Conservation (phyloP, 805 yeast species). For the Ogataea nakhonphanomensis region DNA sequence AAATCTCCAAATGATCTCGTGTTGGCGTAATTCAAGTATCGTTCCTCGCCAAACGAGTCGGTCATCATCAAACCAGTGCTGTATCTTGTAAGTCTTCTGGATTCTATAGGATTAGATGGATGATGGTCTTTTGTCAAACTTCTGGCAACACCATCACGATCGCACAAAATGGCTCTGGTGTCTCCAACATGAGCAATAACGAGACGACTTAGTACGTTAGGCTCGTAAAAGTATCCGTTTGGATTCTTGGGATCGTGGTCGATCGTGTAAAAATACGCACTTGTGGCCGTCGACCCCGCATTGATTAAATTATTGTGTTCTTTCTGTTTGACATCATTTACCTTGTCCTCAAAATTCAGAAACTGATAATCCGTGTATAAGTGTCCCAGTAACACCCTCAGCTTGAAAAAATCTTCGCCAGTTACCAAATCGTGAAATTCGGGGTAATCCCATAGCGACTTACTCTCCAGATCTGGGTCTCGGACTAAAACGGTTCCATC, state of each 20-base stretch:
- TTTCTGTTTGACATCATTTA: conserved; percentile 13
- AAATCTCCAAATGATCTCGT: conserved; percentile 93
- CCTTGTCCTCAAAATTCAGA: conserved; percentile 33
- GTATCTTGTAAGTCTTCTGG: conserved; percentile 62
- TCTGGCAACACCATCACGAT: conserved; percentile 73
- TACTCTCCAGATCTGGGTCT: conserved; percentile 13
- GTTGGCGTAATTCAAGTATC: conserved; percentile 78
- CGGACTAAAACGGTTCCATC: conserved; percentile 9
- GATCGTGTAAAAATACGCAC: conserved; percentile 30
- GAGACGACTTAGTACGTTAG: conserved; percentile 61
- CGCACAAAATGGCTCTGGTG: conserved; percentile 83
- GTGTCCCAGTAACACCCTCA: conserved; percentile 62
- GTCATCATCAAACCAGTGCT: conserved; percentile 64
- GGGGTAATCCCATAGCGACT: conserved; percentile 16
- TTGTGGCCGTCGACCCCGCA: conserved; percentile 37
- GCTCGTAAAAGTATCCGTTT: conserved; percentile 54
- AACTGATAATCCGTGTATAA: conserved; percentile 64
- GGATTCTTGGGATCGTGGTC: conserved; percentile 28
- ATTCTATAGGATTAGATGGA: conserved; percentile 78
- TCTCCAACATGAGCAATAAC: conserved; percentile 92
- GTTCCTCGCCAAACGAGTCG: conserved; percentile 90
- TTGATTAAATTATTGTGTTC: conserved; percentile 17
- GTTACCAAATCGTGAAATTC: conserved; percentile 15
- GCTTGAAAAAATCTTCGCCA: conserved; percentile 52
- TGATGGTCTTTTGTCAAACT: conserved; percentile 80